Conservation (phyloP, 495 filamentous ascomycete species). For the Staphylotrichum tortipilum region DNA sequence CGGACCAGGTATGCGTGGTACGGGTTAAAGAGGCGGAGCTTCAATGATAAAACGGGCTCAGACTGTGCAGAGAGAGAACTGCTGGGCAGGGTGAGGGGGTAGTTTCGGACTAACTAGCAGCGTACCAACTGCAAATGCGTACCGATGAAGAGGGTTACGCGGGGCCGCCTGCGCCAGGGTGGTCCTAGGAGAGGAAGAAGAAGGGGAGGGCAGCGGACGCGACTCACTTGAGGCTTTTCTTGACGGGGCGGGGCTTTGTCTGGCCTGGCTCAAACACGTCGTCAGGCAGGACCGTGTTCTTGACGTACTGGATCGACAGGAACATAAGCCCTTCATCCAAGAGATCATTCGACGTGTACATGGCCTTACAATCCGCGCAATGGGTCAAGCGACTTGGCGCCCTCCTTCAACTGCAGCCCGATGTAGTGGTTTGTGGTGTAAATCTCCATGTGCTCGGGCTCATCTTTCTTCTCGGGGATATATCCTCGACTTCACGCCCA, state of each 20-base stretch:
- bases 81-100: no score
- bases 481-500: no score
- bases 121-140: no score
- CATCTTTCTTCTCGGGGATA: constrained; percentile 16
- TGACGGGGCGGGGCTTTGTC: constrained; percentile 55
- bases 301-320: constrained; percentile 62
- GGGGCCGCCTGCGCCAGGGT: no score
- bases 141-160: no score
- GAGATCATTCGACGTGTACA: constrained; percentile 56
- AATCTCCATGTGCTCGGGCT: constrained; percentile 13
- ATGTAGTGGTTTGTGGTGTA: constrained; percentile 32
- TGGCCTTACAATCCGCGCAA: constrained; percentile 65
- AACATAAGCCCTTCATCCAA: constrained; percentile 52
- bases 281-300: constrained; percentile 75
- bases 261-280: constrained; percentile 86
- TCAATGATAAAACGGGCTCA: no score
- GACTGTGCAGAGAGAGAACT: no score
- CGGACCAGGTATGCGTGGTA: no score
- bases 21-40: no score
- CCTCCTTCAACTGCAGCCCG: constrained; percentile 29
- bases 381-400: constrained; percentile 53
- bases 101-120: no score
- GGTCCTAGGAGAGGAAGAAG: no score
- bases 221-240: constrained; percentile 32
- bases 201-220: no score